These are phyloP conservation scores for Lepiota venenata DNA, from an alignment of 768 basidiomycete genomes.

Conservation along the genomic window DNA sequence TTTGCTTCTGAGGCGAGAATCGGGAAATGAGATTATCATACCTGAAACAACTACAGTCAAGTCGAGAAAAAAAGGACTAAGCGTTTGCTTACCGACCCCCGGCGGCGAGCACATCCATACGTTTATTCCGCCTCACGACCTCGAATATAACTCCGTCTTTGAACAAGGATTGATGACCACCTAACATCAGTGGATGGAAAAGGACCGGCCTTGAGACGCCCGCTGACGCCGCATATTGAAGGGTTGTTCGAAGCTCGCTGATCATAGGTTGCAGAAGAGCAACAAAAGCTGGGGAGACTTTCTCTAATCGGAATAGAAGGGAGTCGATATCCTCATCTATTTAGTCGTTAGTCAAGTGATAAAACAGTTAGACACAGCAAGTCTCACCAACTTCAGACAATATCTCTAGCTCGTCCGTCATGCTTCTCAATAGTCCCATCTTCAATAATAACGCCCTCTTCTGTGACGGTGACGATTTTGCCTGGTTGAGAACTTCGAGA, in stretches of 20 bases:
- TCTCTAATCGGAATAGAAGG: constrained; percentile 54
- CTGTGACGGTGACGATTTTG: constrained; percentile 63
- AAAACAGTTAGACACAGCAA: neutral
- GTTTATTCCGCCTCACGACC: constrained; percentile 63
- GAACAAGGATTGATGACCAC: constrained; percentile 60
- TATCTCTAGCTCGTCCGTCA: constrained; percentile 72
- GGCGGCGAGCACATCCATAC: constrained; percentile 69
- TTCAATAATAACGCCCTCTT: constrained; percentile 68
- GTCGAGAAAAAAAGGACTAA: too few species aligned
- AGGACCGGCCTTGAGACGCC: constrained; percentile 62
- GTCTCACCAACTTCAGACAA: constrained; percentile 57
- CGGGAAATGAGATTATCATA: constrained; percentile 70
- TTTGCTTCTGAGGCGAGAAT: constrained; percentile 53
- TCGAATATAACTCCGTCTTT: constrained; percentile 75
- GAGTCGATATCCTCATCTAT: constrained; percentile 63
- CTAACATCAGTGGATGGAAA: constrained; percentile 75
- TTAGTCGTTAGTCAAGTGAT: neutral
- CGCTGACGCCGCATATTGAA: constrained; percentile 55
- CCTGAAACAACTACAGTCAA: constrained; percentile 40
- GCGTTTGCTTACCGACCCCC: constrained; percentile 62
- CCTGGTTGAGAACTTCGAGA: constrained; percentile 61
- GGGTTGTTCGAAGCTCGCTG: constrained; percentile 60
- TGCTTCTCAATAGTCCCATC: constrained; percentile 63
- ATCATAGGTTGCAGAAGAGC: constrained; percentile 45
- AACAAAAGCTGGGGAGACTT: constrained; percentile 50